Evolutionary conservation across 2,329 filamentous ascomycete species (phyloP), one percentile per base, ranked within the genome.

Genomic region (Fragosphaeria purpurea): DNA sequence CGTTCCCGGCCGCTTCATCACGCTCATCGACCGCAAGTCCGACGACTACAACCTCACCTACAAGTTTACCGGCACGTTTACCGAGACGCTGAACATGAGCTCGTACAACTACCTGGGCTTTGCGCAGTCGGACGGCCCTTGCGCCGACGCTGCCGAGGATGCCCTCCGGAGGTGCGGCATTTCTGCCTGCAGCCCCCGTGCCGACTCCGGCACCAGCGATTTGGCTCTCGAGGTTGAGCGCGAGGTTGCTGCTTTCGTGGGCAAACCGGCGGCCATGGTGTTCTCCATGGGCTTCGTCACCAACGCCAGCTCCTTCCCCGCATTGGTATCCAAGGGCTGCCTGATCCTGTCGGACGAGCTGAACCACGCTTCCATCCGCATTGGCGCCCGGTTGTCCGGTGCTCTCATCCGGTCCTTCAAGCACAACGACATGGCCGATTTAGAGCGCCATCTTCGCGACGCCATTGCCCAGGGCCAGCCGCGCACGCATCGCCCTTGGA

Each of bases 101-200:
- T 98, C 93, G 1, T 98, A 98, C 77, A 98, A 98, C 70, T 98
- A 98, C 65, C 86, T 98, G 31, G 93, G 93, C 42, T 98, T 98
- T 62, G 93, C 93, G 47, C 93, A 98, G 67, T 96, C 93, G 0
- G 90, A 97, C 58, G 93, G 93, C 9, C 91, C 93, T 41, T 98
- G 93, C 63, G 93, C 93, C 44, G 91, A 97, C 65, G 85, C 87
- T 11, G 88, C 91, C 4, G 93, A 98, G 70, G 85, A 90, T 44
- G 80, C 79, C 44, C 82, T 95, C 57, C 83, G 80, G 67, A 90
- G 85, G 63, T 93, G 95, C 62, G 90, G 91, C 41, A 80, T 97
- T 56, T 86, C 83, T 61, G 79, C 84, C 58, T 83, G 83, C 65
- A 95, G 90, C 65, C 83, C 90, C 37, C 82, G 91, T 50, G 80